Evolutionary conservation across 179 eudicot species (phyloP).

Genomic region (Silene vulgaris): DNA sequence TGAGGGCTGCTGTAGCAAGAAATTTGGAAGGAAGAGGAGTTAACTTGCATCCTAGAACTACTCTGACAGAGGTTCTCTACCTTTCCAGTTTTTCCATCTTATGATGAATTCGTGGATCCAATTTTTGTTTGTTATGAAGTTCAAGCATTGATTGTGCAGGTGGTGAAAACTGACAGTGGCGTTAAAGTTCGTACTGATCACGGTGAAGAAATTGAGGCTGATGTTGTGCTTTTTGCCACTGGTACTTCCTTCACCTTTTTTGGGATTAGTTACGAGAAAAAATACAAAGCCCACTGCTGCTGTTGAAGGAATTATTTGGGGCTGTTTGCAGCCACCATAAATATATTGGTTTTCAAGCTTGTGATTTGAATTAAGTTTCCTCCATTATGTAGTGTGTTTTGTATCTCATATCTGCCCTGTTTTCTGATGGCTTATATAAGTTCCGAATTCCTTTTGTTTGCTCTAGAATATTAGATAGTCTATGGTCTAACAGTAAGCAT

Average conservation of each 20-base stretch:
- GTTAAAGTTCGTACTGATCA: slow-evolving; percentile 76
- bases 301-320: background rate
- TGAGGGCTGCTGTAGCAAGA: slow-evolving; percentile 91
- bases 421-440: background rate
- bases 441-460: background rate
- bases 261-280: background rate
- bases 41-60: slow-evolving; percentile 74
- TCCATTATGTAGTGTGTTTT: too few species aligned
- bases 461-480: background rate
- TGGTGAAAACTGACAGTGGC: slow-evolving; percentile 69
- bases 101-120: background rate
- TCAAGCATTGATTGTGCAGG: slow-evolving; percentile 32
- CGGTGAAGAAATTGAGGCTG: slow-evolving; percentile 86
- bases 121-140: background rate
- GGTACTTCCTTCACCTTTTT: slow-evolving; percentile 39
- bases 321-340: background rate
- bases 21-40: slow-evolving; percentile 92
- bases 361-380: background rate
- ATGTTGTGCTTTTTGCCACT: slow-evolving; percentile 93
- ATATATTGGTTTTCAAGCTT: slow-evolving; percentile 1
- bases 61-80: slow-evolving; percentile 56
- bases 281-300: background rate
- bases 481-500: background rate
- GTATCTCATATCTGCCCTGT: background rate
- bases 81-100: background rate